phyloP scores from a whole-genome alignment of 1,139 yeast species.

The Candida mesenterica region DNA sequence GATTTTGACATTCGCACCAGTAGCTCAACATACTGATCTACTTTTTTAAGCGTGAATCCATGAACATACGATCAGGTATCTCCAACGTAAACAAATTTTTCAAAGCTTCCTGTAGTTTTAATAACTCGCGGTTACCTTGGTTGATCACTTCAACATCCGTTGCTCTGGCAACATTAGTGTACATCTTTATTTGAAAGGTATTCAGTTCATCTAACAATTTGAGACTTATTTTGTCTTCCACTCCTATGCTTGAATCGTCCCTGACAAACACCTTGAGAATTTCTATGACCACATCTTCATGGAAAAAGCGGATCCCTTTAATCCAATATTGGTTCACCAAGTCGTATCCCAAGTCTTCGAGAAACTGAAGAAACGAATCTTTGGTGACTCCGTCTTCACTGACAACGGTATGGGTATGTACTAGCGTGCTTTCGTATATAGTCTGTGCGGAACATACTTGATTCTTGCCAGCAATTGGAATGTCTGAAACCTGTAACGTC shows the following conservation, averaged over 20 bases:
- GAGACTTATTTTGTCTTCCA: slow-evolving; percentile 30
- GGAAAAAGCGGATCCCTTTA: slow-evolving; percentile 63
- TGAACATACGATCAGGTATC: slow-evolving; percentile 73
- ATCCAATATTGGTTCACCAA: slow-evolving; percentile 64
- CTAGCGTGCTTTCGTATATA: slow-evolving; percentile 64
- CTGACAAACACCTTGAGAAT: slow-evolving; percentile 50
- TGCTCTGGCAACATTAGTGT: slow-evolving; percentile 64
- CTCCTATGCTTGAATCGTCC: slow-evolving; percentile 31
- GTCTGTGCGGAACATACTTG: slow-evolving; percentile 63
- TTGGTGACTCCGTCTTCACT: slow-evolving; percentile 10
- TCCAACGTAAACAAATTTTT: slow-evolving; percentile 64
- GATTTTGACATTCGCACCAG: too few relatives aligned
- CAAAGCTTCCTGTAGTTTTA: slow-evolving; percentile 61
- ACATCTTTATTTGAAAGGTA: slow-evolving; percentile 62
- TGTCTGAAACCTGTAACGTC: slow-evolving; percentile 72
- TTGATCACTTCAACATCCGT: slow-evolving; percentile 76
- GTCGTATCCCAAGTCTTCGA: slow-evolving; percentile 71
- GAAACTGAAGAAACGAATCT: slow-evolving; percentile 46
- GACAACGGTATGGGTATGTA: slow-evolving; percentile 39
- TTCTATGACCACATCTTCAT: slow-evolving; percentile 63
- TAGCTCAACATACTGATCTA: slow-evolving; percentile 1
- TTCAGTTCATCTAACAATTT: slow-evolving; percentile 54
- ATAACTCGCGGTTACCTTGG: slow-evolving; percentile 61
- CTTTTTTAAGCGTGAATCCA: slow-evolving; percentile 62
- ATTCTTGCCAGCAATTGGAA: slow-evolving; percentile 85